phyloP scores from a whole-genome alignment of 768 basidiomycete species.

The Mycena amicta region DNA sequence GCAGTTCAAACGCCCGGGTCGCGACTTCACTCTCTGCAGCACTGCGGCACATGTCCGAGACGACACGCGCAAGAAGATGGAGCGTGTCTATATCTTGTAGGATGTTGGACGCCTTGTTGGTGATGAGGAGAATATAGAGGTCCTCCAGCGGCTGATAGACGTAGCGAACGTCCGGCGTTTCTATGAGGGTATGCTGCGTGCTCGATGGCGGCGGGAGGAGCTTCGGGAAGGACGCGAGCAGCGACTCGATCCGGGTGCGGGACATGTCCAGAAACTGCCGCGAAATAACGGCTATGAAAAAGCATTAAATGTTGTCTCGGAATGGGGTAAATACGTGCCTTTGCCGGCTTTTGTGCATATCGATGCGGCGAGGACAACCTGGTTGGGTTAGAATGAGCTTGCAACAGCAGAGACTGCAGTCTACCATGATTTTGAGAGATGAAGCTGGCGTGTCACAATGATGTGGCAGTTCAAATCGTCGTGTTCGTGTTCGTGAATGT shows the following conservation, averaged over 20 bases:
- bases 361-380: conserved; percentile 93
- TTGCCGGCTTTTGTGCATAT: conserved; percentile 96
- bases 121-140: conserved; percentile 95
- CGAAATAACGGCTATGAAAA: conserved; percentile 80
- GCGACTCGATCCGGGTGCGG: conserved; percentile 88
- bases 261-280: conserved; percentile 96
- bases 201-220: conserved; percentile 80
- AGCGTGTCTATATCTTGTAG: conserved; percentile 97
- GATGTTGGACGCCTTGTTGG: conserved; percentile 98
- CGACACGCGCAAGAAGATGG: conserved; percentile 90
- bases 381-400: background rate
- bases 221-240: conserved; percentile 96
- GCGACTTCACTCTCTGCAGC: conserved; percentile 89
- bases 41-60: conserved; percentile 86
- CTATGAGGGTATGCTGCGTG: conserved; percentile 95
- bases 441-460: background rate
- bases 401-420: background rate
- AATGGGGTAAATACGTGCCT: conserved; percentile 51
- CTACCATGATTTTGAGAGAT: background rate
- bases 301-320: background rate
- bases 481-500: conserved; percentile 2
- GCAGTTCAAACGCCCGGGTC: conserved; percentile 88
- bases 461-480: conserved; percentile 1
- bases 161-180: conserved; percentile 92
- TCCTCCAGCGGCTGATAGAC: conserved; percentile 97